Evolutionary conservation across 1,139 yeast species (phyloP), one percentile per base, ranked within the genome.

Genomic region (Schwanniomyces etchellsii): DNA sequence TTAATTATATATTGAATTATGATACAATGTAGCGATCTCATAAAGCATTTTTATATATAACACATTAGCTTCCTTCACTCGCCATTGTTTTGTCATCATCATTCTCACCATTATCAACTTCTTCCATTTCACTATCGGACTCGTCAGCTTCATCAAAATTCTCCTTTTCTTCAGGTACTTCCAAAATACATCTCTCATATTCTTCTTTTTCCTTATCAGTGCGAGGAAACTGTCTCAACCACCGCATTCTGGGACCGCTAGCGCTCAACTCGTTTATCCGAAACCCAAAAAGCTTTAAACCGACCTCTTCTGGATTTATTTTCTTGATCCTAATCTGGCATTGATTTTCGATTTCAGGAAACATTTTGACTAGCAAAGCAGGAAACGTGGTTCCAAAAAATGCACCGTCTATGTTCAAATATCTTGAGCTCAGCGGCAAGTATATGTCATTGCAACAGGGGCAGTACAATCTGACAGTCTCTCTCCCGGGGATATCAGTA

Each of bases 331-430:
- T 51, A 49, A 62, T 67, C 35, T 64, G 47, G 43, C 74, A 67
- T 44, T 67, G 73, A 40, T 67, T 64, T 40, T 65, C 72, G 33
- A 89, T 75, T 42, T 86, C 96, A 5, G 94, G 89, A 59, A 81
- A 88, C 71, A 86, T 83, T 52, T 86, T 84, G 35, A 91, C 76
- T 46, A 91, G 82, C 41, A 91, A 70, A 2, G 96, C 97, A 0
- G 96, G 94, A 60, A 91, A 91, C 18, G 95, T 81, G 1, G 97
- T 86, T 5, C 98, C 98, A 61, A 93, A 91, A 48, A 81, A 91
- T 1, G 97, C 96, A 4, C 98, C 98, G 55, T 91, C 98, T 30
- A 91, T 77, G 49, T 84, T 84, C 39, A 84, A 64, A 55, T 84
- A 89, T 39, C 96, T 69, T 14, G 93, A 79, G 37, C 88, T 80